Percentiles rank a stretch among this genome's conserved stretches.
These are phyloP conservation scores for Penicillium pulvis DNA, from an alignment of 495 filamentous ascomycete species.

Conservation along the genomic window DNA sequence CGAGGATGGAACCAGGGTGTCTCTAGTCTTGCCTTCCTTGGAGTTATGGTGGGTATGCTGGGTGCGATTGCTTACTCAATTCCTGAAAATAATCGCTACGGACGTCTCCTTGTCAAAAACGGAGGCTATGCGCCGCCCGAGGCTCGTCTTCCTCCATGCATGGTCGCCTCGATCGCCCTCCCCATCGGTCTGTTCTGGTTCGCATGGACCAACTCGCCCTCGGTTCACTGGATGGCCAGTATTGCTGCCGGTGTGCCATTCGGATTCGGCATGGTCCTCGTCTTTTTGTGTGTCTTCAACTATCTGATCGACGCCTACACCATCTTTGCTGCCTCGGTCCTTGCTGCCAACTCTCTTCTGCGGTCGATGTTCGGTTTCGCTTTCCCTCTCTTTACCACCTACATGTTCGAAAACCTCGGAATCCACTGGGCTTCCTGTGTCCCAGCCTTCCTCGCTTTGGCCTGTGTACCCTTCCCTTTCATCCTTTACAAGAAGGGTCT, in stretches of 20 bases:
- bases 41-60: constrained; percentile 77
- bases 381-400: constrained; percentile 76
- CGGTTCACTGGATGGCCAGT: constrained; percentile 65
- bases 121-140: constrained; percentile 39
- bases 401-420: constrained; percentile 71
- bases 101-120: constrained; percentile 29
- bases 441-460: constrained; percentile 70
- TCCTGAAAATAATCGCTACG: constrained; percentile 44
- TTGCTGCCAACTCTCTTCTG: constrained; percentile 72
- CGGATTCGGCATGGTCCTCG: constrained; percentile 68
- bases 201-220: constrained; percentile 64
- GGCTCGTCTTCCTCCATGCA: constrained; percentile 38
- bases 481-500: constrained; percentile 67
- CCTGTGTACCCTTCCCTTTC: constrained; percentile 72
- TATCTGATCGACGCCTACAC: constrained; percentile 76
- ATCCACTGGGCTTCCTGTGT: constrained; percentile 76
- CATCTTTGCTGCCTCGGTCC: constrained; percentile 72
- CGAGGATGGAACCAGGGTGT: constrained; percentile 72
- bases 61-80: constrained; percentile 49
- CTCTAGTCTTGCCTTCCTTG: constrained; percentile 69
- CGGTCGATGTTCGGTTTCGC: constrained; percentile 66
- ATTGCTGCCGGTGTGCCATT: constrained; percentile 65
- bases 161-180: constrained; percentile 39
- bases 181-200: constrained; percentile 59
- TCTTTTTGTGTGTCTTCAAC: constrained; percentile 69